Evolutionary conservation across 2,329 filamentous ascomycete genomes (phyloP), one percentile per base, ranked within the genome.

Genomic region (Ophiostoma sp.): DNA sequence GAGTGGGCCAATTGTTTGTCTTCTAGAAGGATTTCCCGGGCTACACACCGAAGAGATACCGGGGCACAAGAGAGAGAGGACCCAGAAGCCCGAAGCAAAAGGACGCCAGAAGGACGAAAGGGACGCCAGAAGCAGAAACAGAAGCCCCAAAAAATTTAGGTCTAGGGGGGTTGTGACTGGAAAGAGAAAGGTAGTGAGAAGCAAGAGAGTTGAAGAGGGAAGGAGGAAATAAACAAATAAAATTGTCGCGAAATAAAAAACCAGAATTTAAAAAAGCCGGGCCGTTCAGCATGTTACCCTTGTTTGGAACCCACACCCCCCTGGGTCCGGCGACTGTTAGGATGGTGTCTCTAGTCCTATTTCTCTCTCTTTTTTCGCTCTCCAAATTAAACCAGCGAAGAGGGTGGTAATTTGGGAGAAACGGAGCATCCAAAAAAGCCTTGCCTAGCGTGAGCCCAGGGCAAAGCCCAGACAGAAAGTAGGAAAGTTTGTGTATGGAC

Each of bases 311-410:
- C 22, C 42, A 48, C 25, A 11, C 25, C 15, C 42, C 42, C 42
- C 25, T 55, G n/a, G 39, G 42, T 33, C 64, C 42, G 64, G 64
- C 63, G 48, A 9, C 42, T 48, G 63, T 33, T 68, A 50, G 64
- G 42, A 68, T 68, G 25, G 22, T 15, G 39, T 50, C 15, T 48
- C 64, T 68, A 68, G 64, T 68, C 64, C 42, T 31, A 15, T 48
- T 68, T 33, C n/a, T 55, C 45, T 25, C 42, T 33, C 42, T 1
- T 69, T 69, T 69, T 31, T 55, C 45, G 17, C 42, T 52, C 3
- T 68, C 63, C 66, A 50, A 69, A 36, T 69, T 25, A 69, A 69
- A 48, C 64, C 64, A 69, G 66, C 28, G 45, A 69, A 5, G 36
- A 36, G 28, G 66, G 66, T 55, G 28, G 42, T 69, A 69, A 22